Evolutionary conservation across 306 rosid genomes (phyloP), one percentile per base, ranked within the genome.

Genomic region (Quercus mongolica): DNA sequence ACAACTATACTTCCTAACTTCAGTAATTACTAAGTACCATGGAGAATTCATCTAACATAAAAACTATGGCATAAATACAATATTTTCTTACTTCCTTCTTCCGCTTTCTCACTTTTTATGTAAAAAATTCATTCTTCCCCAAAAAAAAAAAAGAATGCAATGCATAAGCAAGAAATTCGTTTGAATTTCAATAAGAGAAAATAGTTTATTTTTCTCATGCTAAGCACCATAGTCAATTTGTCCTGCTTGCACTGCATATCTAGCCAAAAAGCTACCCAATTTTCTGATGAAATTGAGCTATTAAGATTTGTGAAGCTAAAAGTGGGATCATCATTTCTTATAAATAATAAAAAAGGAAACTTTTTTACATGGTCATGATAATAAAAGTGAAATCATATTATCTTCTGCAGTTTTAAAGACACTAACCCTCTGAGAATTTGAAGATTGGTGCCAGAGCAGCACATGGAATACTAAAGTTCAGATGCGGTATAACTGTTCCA

Each of bases 401-500:
- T 65, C 46, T 65, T 31, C 23, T 21, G 71, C 14, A 35, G 69
- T 65, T 65, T 31, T 8, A 65, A 26, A 64, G 49, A 19, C 46
- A 38, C 46, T 38, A 38, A 41, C 46, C 46, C 9, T 41, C 77
- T 38, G 98, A 87, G 77, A 91, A 92, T 75, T 73, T 82, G 83
- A 85, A 83, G 81, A 95, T 85, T 74, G 97, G 96, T 55, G 84
- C 82, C 84, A 95, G 84, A 81, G 92, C 97, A 4, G 87, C 90
- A 79, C 86, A 87, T 18, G 99, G 99, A 85, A 95, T 91, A 87
- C 97, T 92, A 88, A 95, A 95, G 88, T 95, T 95, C 85, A 95
- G 84, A 87, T 95, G 91, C 3, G 99, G 98, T 85, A 95, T 92
- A 73, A 84, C 77, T 8, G 88, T 85, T 76, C 97, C 97, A 69